Conservation (phyloP, 305 asterid genomes). For the Euphrasia arctica region DNA sequence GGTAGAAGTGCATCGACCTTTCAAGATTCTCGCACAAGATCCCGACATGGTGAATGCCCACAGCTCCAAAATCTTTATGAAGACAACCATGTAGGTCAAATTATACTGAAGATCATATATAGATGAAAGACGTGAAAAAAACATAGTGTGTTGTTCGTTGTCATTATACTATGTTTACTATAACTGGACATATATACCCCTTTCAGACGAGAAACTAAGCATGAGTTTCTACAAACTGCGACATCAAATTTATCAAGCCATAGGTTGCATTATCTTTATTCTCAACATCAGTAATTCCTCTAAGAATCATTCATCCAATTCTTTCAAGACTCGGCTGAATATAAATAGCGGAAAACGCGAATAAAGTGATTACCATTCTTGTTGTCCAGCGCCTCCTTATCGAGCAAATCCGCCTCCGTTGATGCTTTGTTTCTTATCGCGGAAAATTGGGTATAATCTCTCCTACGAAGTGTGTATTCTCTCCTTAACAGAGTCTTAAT, state of each 20-base stretch:
- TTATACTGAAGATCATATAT: conserved; percentile 17
- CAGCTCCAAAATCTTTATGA: conserved; percentile 71
- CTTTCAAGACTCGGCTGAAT: no score
- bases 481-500: conserved; percentile 29
- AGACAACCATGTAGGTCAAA: conserved; percentile 15
- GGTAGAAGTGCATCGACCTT: conserved; percentile 78
- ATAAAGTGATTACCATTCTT: conserved; percentile 40
- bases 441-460: conserved; percentile 23
- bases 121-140: neutral
- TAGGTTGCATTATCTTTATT: neutral
- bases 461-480: conserved; percentile 23
- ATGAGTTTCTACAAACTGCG: neutral
- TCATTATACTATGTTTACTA: no score
- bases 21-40: conserved; percentile 88
- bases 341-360: conserved; percentile 8
- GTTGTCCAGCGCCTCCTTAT: conserved; percentile 42
- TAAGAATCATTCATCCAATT: no score
- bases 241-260: neutral
- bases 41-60: conserved; percentile 83
- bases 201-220: no score
- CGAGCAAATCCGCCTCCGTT: conserved; percentile 41
- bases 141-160: no score
- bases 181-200: no score
- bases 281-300: neutral
- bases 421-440: conserved; percentile 48